These are phyloP conservation scores for Monilinia vaccinii-corymbosi DNA, from an alignment of 2,329 filamentous ascomycete species.

Conservation along the genomic window DNA sequence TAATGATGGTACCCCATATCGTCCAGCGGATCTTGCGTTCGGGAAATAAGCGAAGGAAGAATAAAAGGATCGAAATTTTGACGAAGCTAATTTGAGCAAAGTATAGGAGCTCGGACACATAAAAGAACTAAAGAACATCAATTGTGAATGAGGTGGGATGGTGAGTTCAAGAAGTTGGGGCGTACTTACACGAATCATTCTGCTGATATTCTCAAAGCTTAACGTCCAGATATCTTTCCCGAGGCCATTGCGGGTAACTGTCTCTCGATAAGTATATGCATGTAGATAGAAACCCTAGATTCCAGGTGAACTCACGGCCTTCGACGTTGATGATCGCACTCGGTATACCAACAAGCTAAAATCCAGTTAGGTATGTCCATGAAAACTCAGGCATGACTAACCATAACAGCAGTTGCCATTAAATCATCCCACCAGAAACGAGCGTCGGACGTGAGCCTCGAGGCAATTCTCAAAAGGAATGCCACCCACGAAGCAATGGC, in stretches of 20 bases:
- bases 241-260: slow-evolving; percentile 12
- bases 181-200: slow-evolving; percentile 14
- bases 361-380: neutral
- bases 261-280: neutral
- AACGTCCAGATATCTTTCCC: slow-evolving; percentile 18
- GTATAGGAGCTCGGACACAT: slow-evolving; percentile 16
- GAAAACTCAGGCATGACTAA: neutral
- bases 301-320: neutral
- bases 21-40: slow-evolving; percentile 2
- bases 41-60: slow-evolving; percentile 19
- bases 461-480: neutral
- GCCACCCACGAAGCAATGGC: neutral
- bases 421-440: slow-evolving; percentile 5
- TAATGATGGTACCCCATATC: slow-evolving; percentile 7
- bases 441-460: neutral
- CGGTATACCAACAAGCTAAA: neutral
- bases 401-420: slow-evolving; percentile 1
- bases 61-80: slow-evolving; percentile 14
- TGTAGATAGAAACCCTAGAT: too few species aligned
- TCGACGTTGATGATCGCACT: neutral
- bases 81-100: slow-evolving; percentile 12
- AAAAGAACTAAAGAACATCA: slow-evolving; percentile 14
- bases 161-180: neutral
- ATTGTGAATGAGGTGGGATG: neutral
- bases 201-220: slow-evolving; percentile 11